Conservation (phyloP, 1,284 basidiomycete species). For the Ceratobasidium sp. region DNA sequence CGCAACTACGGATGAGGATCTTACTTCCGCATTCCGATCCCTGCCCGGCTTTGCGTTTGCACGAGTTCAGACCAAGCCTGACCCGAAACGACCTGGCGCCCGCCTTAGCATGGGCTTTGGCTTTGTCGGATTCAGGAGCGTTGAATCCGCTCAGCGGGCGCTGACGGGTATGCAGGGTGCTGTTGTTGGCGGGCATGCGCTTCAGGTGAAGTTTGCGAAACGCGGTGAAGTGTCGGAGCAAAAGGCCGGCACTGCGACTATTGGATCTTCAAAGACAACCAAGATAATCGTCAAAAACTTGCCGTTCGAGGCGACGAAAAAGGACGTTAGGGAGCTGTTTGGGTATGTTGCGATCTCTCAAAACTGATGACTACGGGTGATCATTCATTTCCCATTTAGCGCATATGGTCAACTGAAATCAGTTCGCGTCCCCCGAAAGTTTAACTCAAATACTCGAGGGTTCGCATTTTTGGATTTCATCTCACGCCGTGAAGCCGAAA, state of each 20-base stretch:
- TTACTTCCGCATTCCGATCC: constrained; percentile 77
- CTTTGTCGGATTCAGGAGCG: constrained; percentile 90
- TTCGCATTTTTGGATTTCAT: constrained; percentile 97
- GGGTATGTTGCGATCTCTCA: constrained; percentile 61
- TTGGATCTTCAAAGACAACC: constrained; percentile 67
- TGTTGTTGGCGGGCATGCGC: constrained; percentile 86
- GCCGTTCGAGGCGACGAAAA: constrained; percentile 95
- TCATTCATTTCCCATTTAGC: constrained; percentile 55
- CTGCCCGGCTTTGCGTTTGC: constrained; percentile 89
- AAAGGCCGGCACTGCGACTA: constrained; percentile 50
- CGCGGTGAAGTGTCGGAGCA: constrained; percentile 54
- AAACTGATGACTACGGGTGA: background rate
- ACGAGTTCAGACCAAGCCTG: constrained; percentile 90
- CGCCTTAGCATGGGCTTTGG: constrained; percentile 94
- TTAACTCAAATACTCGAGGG: constrained; percentile 85
- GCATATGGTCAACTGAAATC: constrained; percentile 93
- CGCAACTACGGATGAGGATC: constrained; percentile 81
- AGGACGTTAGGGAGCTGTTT: constrained; percentile 90
- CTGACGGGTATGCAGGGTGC: constrained; percentile 82
- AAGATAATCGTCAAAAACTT: constrained; percentile 98
- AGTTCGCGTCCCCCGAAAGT: constrained; percentile 86
- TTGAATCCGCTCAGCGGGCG: constrained; percentile 79
- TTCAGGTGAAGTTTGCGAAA: constrained; percentile 87
- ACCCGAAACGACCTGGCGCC: constrained; percentile 71
- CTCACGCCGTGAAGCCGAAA: constrained; percentile 85